These are phyloP conservation scores for Jacaranda mimosifolia DNA, from an alignment of 257 asterid genomes.

Conservation along the genomic window DNA sequence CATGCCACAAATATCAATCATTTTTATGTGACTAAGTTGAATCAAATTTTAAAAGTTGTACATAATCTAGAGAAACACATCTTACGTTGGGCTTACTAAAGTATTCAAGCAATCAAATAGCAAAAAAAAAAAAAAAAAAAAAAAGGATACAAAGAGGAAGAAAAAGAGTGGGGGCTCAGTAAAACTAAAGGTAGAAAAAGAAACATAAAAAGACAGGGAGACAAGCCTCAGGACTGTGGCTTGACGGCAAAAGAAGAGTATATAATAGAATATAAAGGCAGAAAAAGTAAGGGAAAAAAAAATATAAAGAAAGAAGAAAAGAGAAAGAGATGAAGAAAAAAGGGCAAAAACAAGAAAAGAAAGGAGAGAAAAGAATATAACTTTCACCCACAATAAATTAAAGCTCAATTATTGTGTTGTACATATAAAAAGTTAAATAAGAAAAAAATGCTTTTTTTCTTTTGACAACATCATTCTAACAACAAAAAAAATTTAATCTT, in stretches of 20 bases:
- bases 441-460: too few relatives aligned
- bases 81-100: not conserved
- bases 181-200: not conserved
- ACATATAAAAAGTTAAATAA: too few relatives aligned
- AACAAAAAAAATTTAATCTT: too few relatives aligned
- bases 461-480: too few relatives aligned
- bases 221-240: not conserved
- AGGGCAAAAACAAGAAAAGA: not conserved
- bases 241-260: not conserved
- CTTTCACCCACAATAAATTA: not conserved
- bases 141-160: not conserved
- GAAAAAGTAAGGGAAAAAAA: not conserved
- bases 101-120: not conserved
- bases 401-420: too few relatives aligned
- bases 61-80: too few relatives aligned
- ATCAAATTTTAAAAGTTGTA: too few relatives aligned
- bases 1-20: too few relatives aligned
- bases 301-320: not conserved
- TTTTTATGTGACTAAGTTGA: too few relatives aligned
- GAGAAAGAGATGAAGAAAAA: not conserved
- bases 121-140: too few relatives aligned
- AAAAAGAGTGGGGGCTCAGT: too few relatives aligned
- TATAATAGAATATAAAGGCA: not conserved
- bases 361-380: not conserved
- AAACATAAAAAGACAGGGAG: not conserved